Evolutionary conservation across 768 basidiomycete species (phyloP).

Genomic region (Gyrodon lividus): DNA sequence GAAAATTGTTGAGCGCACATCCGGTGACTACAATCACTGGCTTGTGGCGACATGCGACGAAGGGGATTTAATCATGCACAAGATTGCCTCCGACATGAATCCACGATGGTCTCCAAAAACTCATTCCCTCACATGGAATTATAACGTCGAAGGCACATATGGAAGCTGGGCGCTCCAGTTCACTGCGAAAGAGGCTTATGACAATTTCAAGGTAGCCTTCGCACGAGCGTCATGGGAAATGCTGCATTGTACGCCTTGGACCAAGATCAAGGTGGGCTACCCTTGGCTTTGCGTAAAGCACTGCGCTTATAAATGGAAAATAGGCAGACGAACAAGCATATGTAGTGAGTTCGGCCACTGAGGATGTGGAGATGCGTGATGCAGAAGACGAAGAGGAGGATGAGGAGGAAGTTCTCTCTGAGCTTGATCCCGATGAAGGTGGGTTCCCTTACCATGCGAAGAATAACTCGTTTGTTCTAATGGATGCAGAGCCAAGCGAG

Average conservation of each 20-base stretch:
- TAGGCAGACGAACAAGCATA: slow-evolving; percentile 87
- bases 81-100: slow-evolving; percentile 67
- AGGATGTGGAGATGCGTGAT: slow-evolving; percentile 89
- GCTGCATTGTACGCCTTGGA: slow-evolving; percentile 69
- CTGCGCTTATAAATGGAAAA: slow-evolving; percentile 1
- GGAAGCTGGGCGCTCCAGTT: slow-evolving; percentile 88
- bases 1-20: slow-evolving; percentile 47
- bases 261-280: slow-evolving; percentile 68
- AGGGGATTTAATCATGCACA: slow-evolving; percentile 57
- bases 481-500: slow-evolving; percentile 46
- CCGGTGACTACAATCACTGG: slow-evolving; percentile 54
- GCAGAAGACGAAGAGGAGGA: slow-evolving; percentile 72
- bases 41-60: slow-evolving; percentile 52
- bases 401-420: slow-evolving; percentile 73
- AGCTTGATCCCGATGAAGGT: slow-evolving; percentile 68
- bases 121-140: slow-evolving; percentile 87
- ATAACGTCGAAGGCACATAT: slow-evolving; percentile 53
- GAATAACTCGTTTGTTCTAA: slow-evolving; percentile 1
- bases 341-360: slow-evolving; percentile 66
- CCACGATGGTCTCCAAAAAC: slow-evolving; percentile 61
- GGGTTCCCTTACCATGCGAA: slow-evolving; percentile 10
- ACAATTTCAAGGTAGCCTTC: slow-evolving; percentile 59
- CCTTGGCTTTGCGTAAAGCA: neutral
- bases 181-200: slow-evolving; percentile 50
- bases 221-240: slow-evolving; percentile 79